phyloP scores from a whole-genome alignment of 2,329 filamentous ascomycete species.

The Xylaria multiplex region DNA sequence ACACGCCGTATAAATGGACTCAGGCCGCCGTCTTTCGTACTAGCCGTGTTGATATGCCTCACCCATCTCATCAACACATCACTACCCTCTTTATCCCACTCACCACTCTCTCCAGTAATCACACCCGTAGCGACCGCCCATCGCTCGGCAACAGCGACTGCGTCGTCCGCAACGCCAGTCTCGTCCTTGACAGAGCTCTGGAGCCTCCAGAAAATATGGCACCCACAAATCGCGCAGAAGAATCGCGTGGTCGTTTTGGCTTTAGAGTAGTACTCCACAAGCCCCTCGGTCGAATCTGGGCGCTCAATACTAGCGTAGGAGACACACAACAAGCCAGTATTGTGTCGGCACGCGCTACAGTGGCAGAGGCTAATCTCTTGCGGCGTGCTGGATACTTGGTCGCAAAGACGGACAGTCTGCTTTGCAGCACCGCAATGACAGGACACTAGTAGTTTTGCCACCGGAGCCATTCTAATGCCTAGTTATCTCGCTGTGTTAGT shows the following conservation, averaged over 20 bases:
- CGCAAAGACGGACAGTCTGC: slow-evolving; percentile 37
- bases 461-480: slow-evolving; percentile 20
- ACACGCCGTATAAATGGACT: slow-evolving; percentile 47
- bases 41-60: slow-evolving; percentile 43
- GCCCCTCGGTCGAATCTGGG: slow-evolving; percentile 28
- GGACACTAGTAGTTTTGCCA: slow-evolving; percentile 34
- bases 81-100: not conserved
- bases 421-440: slow-evolving; percentile 46
- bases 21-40: slow-evolving; percentile 53
- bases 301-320: slow-evolving; percentile 51
- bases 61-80: slow-evolving; percentile 29
- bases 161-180: not conserved
- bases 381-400: not conserved
- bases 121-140: slow-evolving; percentile 55
- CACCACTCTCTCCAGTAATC: slow-evolving; percentile 37
- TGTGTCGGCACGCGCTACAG: slow-evolving; percentile 48
- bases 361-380: slow-evolving; percentile 47
- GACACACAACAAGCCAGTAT: slow-evolving; percentile 52
- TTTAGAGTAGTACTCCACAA: slow-evolving; percentile 37
- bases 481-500: not conserved
- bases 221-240: slow-evolving; percentile 56
- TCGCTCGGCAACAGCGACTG: not conserved
- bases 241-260: slow-evolving; percentile 42
- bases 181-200: not conserved
- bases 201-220: slow-evolving; percentile 52